Evolutionary conservation across 306 rosid species (phyloP).

Genomic region (Mimosa bimucronata): DNA sequence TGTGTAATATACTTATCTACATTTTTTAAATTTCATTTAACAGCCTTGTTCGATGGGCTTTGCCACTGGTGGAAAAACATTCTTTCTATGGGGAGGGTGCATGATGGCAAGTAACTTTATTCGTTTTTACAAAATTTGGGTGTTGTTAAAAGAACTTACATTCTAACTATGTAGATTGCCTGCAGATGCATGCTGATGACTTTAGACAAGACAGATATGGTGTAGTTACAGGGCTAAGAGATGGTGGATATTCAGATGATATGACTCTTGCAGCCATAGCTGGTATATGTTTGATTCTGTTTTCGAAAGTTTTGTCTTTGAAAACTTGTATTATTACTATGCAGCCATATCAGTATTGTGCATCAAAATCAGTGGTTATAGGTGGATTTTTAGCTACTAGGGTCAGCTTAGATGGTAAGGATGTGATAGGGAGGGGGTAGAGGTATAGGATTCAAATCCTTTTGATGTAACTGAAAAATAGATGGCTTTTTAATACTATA

Average conservation of each 20-base stretch:
- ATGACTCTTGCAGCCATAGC: slow-evolving; percentile 98
- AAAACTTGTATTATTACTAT: slow-evolving; percentile 6
- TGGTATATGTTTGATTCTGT: slow-evolving; percentile 50
- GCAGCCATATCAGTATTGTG: neutral
- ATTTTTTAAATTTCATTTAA: slow-evolving; percentile 6
- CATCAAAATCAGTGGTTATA: neutral
- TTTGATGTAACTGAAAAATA: neutral
- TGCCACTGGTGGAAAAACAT: slow-evolving; percentile 98
- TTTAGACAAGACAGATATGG: slow-evolving; percentile 80
- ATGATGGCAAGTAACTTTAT: slow-evolving; percentile 86
- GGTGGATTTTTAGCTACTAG: neutral
- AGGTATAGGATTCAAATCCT: neutral
- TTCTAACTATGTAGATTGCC: slow-evolving; percentile 43
- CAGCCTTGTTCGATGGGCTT: slow-evolving; percentile 99
- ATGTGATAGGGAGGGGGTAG: neutral
- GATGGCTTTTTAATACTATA: neutral
- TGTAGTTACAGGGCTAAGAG: slow-evolving; percentile 76
- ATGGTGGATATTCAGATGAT: slow-evolving; percentile 99
- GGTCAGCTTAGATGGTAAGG: neutral
- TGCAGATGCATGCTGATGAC: slow-evolving; percentile 97
- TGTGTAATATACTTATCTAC: slow-evolving; percentile 3
- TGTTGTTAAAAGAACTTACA: slow-evolving; percentile 20
- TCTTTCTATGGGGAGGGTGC: slow-evolving; percentile 99
- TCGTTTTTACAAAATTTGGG: slow-evolving; percentile 9
- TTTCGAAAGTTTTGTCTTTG: neutral